Percentiles rank a stretch among this genome's conserved stretches.
Conservation (phyloP, 2,329 filamentous ascomycete species). For the Cercospora brassicicola region DNA sequence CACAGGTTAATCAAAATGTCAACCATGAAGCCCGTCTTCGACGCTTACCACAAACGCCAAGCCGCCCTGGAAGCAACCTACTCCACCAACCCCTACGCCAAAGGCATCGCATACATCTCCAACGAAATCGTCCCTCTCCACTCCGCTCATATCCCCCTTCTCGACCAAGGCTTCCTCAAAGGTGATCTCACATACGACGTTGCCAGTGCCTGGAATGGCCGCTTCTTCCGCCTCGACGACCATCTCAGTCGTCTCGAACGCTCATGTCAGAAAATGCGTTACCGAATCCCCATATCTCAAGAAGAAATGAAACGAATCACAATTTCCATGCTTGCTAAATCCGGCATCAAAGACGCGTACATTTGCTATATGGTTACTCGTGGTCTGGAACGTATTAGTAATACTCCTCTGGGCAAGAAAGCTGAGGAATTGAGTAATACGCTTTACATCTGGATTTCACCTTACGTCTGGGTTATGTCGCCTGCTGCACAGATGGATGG, state of each 20-base stretch:
- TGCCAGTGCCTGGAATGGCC: slow-evolving; percentile 54
- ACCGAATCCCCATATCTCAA: slow-evolving; percentile 46
- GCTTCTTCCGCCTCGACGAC: slow-evolving; percentile 55
- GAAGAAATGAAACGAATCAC: slow-evolving; percentile 38
- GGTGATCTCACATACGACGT: slow-evolving; percentile 57
- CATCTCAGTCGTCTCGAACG: slow-evolving; percentile 49
- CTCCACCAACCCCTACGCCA: slow-evolving; percentile 44
- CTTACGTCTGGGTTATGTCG: slow-evolving; percentile 55
- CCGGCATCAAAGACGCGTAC: slow-evolving; percentile 52
- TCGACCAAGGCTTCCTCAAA: slow-evolving; percentile 56
- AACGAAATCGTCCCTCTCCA: slow-evolving; percentile 47
- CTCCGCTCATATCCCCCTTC: slow-evolving; percentile 53
- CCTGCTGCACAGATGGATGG: slow-evolving; percentile 46
- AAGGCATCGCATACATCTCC: slow-evolving; percentile 52
- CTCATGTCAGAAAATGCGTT: slow-evolving; percentile 50
- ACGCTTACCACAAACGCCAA: slow-evolving; percentile 41
- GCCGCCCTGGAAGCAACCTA: slow-evolving; percentile 32
- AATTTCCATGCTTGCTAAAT: slow-evolving; percentile 49
- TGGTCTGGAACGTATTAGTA: slow-evolving; percentile 44
- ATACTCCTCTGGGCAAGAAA: slow-evolving; percentile 27
- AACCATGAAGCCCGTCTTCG: slow-evolving; percentile 48
- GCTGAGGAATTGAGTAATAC: slow-evolving; percentile 43
- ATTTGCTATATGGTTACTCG: slow-evolving; percentile 55
- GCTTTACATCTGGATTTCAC: slow-evolving; percentile 52
- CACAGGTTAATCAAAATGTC: slow-evolving; percentile 38